Evolutionary conservation across 768 basidiomycete genomes (phyloP), one percentile per base, ranked within the genome.

Genomic region (Calocera viscosa): DNA sequence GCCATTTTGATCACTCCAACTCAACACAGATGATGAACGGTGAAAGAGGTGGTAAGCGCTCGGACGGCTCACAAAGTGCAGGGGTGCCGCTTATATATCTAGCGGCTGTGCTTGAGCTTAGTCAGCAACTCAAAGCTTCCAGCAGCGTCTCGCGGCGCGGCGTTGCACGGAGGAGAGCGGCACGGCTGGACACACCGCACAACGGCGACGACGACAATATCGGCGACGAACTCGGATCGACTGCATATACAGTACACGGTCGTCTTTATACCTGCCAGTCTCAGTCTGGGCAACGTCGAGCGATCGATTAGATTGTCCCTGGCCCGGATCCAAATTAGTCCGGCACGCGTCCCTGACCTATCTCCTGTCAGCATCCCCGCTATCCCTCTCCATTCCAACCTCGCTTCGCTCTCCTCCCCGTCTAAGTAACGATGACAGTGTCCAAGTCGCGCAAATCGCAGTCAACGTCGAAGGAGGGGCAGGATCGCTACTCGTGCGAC

Each of bases 401-500:
- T 60, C 24, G 2, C 53, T 32, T 28, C 53, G 14, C 10, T 60
- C 53, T 32, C 53, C 19, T 10, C 30, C 11, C 10, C 53, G 7
- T 3, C 16, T 47, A 7, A 7, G 53, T 26, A 30, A 32, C 26
- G 30, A 60, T 60, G 53, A 60, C 53, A 11, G 53, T 60, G 14
- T 60, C 53, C 30, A 26, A 32, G 16, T 28, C 53, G 53, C 53
- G 53, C 24, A 60, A 60, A 19, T 60, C 53, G 14, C 53, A 60
- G 30, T 32, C 24, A 10, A 60, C 26, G 2, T 60, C 53, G 24
- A 60, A 60, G 30, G 53, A 60, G 16, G 30, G 26, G 26, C 53
- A 32, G 10, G 53, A 60, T 14, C 64, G 40, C 28, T 65, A 65
- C 39, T 28, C 35, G 32, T 94, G 92, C 79, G 92, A 94, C 75